Evolutionary conservation across 169 alveolate genomes (phyloP), one percentile per base, ranked within the genome.

Genomic region (Cyclospora cayetanensis): DNA sequence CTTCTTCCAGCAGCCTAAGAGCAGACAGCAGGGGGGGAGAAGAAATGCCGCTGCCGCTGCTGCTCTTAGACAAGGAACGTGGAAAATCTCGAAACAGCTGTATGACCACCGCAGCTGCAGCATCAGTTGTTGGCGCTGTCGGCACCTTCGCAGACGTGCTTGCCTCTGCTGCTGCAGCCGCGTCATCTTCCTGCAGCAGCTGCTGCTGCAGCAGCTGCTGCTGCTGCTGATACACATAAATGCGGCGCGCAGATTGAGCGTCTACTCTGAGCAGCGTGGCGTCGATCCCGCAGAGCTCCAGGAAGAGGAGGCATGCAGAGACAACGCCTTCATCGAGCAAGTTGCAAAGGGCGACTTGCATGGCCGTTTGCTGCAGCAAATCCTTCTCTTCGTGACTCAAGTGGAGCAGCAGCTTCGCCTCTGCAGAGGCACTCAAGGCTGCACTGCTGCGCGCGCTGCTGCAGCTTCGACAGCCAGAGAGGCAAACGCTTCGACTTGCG

Each of bases 1-100:
- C 96, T 29, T 95, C 96, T 76, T 94, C 97, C 43, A 94, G 92
- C 94, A 94, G 95, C 31, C 96, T 72, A 53, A 94, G 85, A 0
- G 95, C 94, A 43, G 91, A 79, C 79, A 94, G 53, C 87, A 94
- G 82, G 50, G 82, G 93, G 1, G 94, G 93, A 34, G 93, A 89
- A 1, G 93, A 89, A 0, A 89, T 79, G 53, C 93, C 93, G 55
- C 90, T 27, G 90, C 90, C 68, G 60, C 60, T 50, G 35, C 85
- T n/a, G 43, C 88, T 25, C 27, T 3, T 52, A 0, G 90, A 50
- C 0, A 55, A 50, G 27, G 87, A 68, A 25, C 90, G 90, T 39
- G 90, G 90, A n/a, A 80, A 80, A 39, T 46, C 42, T 46, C 68
- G 70, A n/a, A 79, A 79, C 12, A 79, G 89, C 63, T 79, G 74